Evolutionary conservation across 2,329 filamentous ascomycete genomes (phyloP).

Genomic region (Fusarium globosum): DNA sequence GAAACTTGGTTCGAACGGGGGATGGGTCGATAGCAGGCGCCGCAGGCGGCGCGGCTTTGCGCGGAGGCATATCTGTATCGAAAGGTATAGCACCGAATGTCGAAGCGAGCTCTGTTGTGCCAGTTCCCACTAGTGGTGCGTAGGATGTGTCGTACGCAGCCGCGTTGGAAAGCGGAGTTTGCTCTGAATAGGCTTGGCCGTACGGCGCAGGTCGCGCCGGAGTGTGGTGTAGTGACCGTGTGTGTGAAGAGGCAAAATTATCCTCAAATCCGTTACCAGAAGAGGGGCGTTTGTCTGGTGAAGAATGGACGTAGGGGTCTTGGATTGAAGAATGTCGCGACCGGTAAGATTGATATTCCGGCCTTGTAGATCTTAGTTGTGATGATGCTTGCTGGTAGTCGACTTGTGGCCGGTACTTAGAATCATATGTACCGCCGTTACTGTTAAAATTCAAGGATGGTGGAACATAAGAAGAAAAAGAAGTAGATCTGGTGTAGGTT

Average conservation of each 20-base stretch:
- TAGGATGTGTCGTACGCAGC: conserved; percentile 32
- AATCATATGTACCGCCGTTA: conserved; percentile 20
- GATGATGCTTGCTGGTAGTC: conserved; percentile 43
- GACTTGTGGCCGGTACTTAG: conserved; percentile 42
- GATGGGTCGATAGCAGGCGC: conserved; percentile 66
- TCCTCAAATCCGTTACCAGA: conserved; percentile 18
- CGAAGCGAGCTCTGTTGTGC: conserved; percentile 10
- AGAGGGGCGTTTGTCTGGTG: conserved; percentile 11
- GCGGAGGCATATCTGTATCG: conserved; percentile 50
- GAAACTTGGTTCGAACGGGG: conserved; percentile 93
- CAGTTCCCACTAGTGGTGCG: conserved; percentile 13
- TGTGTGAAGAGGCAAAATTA: conserved; percentile 10
- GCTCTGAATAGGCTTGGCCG: conserved; percentile 27
- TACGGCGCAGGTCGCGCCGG: conserved; percentile 22
- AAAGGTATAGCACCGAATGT: conserved; percentile 19
- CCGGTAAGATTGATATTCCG: conserved; percentile 41
- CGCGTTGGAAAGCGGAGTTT: conserved; percentile 17
- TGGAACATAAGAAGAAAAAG: conserved; percentile 43
- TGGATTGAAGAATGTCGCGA: conserved; percentile 31
- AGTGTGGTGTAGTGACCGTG: conserved; percentile 34
- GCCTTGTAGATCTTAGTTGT: conserved; percentile 28
- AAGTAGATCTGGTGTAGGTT: conserved; percentile 42
- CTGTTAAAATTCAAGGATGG: conserved; percentile 39
- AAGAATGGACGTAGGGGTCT: conserved; percentile 30
- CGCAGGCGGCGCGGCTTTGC: conserved; percentile 49